Conservation (phyloP, 331 rosid genomes). For the Phaseolus coccineus region DNA sequence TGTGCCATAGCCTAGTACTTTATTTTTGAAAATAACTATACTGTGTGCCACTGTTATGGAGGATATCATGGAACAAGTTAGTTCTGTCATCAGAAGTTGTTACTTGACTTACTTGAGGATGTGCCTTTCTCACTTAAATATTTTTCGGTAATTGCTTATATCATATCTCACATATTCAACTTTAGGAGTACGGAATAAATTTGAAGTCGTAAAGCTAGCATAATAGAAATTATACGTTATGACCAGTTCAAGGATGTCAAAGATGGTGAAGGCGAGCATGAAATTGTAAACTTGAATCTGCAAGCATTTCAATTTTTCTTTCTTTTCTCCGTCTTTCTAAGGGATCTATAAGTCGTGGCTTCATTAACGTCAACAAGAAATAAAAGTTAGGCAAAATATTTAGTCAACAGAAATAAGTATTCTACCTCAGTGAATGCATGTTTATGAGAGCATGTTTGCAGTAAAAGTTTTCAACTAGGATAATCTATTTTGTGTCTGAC, state of each 20-base stretch:
- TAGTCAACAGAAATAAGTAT: constrained; percentile 6
- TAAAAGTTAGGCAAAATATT: background rate
- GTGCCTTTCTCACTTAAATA: background rate
- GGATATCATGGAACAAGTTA: constrained; percentile 2
- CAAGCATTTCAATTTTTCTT: constrained; percentile 10
- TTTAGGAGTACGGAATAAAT: background rate
- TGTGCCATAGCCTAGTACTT: background rate
- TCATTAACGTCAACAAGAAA: background rate
- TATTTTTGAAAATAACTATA: constrained; percentile 4
- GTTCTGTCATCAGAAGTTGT: background rate
- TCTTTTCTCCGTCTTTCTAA: background rate
- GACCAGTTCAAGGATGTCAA: constrained; percentile 2
- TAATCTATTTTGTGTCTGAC: constrained; percentile 27
- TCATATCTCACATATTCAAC: too few species aligned
- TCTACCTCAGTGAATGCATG: constrained; percentile 11
- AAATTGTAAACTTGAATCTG: background rate
- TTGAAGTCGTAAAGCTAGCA: constrained; percentile 18
- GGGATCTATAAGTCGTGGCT: too few species aligned
- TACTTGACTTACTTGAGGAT: background rate
- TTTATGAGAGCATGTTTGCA: constrained; percentile 24
- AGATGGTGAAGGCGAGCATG: background rate
- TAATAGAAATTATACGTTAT: constrained; percentile 16
- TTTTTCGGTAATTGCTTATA: too few species aligned
- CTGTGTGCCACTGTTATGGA: background rate
- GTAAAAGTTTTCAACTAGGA: constrained; percentile 25